These are phyloP conservation scores for Biscogniauxia sp. DNA, from an alignment of 2,329 filamentous ascomycete species.

Conservation along the genomic window DNA sequence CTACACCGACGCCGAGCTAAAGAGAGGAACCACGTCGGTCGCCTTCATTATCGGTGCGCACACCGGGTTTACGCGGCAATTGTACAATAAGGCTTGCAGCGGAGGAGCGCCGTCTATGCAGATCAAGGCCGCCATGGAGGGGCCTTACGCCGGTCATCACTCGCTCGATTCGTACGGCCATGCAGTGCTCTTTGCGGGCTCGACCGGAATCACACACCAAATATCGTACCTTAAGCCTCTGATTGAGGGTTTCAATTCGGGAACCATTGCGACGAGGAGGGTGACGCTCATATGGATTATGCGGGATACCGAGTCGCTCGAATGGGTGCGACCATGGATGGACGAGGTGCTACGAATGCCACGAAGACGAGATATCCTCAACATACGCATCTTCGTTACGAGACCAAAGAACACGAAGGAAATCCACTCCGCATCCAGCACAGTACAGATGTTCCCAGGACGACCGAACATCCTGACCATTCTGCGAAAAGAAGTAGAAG, in stretches of 20 bases:
- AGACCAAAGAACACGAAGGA: constrained; percentile 80
- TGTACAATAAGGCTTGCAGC: constrained; percentile 67
- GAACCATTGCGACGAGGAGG: constrained; percentile 75
- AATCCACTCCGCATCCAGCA: constrained; percentile 71
- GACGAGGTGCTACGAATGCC: constrained; percentile 73
- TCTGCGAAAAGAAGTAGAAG: constrained; percentile 76
- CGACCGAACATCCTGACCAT: constrained; percentile 79
- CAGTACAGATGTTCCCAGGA: constrained; percentile 89
- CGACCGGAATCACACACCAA: constrained; percentile 94
- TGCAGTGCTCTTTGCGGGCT: constrained; percentile 83
- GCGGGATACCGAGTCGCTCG: constrained; percentile 81
- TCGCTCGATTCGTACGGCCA: constrained; percentile 90
- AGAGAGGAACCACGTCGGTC: constrained; percentile 51
- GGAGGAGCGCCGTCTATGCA: constrained; percentile 53
- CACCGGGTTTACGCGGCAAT: constrained; percentile 80
- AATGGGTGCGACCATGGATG: constrained; percentile 91
- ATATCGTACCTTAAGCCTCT: constrained; percentile 82
- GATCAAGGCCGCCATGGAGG: constrained; percentile 76
- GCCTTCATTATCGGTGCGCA: constrained; percentile 86
- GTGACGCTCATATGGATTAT: constrained; percentile 91
- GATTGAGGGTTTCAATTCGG: constrained; percentile 64
- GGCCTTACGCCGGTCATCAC: constrained; percentile 83
- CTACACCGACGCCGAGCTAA: constrained; percentile 20
- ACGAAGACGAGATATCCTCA: constrained; percentile 75
- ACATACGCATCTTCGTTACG: constrained; percentile 87